phyloP scores from a whole-genome alignment of 2,329 filamentous ascomycete species.

The Cyclaneusma minus region DNA sequence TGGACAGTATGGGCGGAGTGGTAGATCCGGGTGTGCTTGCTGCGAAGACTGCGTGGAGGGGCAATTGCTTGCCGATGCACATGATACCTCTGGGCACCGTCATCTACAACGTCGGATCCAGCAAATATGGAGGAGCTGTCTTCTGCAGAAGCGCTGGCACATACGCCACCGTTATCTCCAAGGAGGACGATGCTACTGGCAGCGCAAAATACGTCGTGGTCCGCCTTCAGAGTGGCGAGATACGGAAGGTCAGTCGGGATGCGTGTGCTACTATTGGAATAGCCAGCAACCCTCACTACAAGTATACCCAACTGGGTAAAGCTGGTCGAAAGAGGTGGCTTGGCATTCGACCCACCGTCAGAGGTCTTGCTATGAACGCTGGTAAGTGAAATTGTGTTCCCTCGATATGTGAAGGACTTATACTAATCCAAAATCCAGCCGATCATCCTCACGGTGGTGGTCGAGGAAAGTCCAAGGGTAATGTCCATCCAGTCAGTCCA shows the following conservation, averaged over 20 bases:
- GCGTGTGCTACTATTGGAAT: slow-evolving; percentile 91
- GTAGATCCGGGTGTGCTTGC: slow-evolving; percentile 93
- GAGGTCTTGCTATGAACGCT: slow-evolving; percentile 98
- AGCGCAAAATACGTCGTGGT: slow-evolving; percentile 69
- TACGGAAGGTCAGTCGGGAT: slow-evolving; percentile 76
- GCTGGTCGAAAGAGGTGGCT: slow-evolving; percentile 87
- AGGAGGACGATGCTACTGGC: slow-evolving; percentile 59
- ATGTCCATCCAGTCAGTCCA: slow-evolving; percentile 83
- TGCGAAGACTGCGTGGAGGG: slow-evolving; percentile 82
- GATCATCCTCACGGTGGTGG: slow-evolving; percentile 99
- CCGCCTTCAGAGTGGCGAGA: slow-evolving; percentile 80
- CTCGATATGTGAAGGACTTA: slow-evolving; percentile 6
- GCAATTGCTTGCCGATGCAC: slow-evolving; percentile 88
- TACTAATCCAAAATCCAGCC: slow-evolving; percentile 28
- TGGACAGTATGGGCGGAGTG: slow-evolving; percentile 82
- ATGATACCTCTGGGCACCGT: slow-evolving; percentile 93
- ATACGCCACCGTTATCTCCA: slow-evolving; percentile 75
- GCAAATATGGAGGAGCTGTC: slow-evolving; percentile 58
- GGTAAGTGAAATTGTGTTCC: slow-evolving; percentile 30
- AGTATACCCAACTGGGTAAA: slow-evolving; percentile 85
- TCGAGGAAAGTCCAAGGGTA: slow-evolving; percentile 98
- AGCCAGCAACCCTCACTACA: slow-evolving; percentile 83
- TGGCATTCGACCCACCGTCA: slow-evolving; percentile 85
- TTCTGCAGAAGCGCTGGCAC: slow-evolving; percentile 94
- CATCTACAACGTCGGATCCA: slow-evolving; percentile 77